These are phyloP conservation scores for Gymnopilus dilepis DNA, from an alignment of 768 basidiomycete species.

Conservation along the genomic window DNA sequence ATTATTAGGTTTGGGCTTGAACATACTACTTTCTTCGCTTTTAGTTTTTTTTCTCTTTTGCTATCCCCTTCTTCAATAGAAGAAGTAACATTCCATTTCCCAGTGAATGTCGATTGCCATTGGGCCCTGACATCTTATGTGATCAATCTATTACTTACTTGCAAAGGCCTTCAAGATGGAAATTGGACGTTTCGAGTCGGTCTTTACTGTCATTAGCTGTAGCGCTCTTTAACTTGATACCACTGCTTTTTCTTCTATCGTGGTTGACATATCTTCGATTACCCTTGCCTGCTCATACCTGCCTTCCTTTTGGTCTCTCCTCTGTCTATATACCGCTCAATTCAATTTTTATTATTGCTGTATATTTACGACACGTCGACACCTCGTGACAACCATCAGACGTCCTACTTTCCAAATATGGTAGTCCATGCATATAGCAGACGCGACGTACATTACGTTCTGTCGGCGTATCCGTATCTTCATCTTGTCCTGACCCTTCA, in stretches of 20 bases:
- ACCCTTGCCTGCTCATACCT: constrained; percentile 40
- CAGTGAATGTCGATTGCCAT: constrained; percentile 24
- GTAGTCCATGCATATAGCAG: constrained; percentile 5
- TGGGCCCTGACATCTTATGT: constrained; percentile 51
- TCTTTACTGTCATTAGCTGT: constrained; percentile 58
- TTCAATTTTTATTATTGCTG: constrained; percentile 36
- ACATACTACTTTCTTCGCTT: constrained; percentile 24
- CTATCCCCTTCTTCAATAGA: constrained; percentile 18
- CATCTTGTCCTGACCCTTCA: constrained; percentile 13
- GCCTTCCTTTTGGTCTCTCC: constrained; percentile 28
- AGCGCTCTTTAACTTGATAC: constrained; percentile 37
- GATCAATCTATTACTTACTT: constrained; percentile 59
- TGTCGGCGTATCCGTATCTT: constrained; percentile 9
- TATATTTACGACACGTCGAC: constrained; percentile 21
- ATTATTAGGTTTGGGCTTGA: constrained; percentile 83
- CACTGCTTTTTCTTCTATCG: constrained; percentile 25
- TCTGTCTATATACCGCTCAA: constrained; percentile 55
- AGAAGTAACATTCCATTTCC: constrained; percentile 25
- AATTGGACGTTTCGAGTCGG: constrained; percentile 61
- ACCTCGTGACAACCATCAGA: constrained; percentile 21
- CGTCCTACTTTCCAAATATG: constrained; percentile 22
- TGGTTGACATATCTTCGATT: constrained; percentile 36
- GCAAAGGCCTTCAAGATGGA: constrained; percentile 47
- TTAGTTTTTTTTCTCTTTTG: constrained; percentile 13
- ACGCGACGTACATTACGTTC: constrained; percentile 20